phyloP scores from a whole-genome alignment of 2,329 filamentous ascomycete genomes.

The Ascochyta viciae-villosae region DNA sequence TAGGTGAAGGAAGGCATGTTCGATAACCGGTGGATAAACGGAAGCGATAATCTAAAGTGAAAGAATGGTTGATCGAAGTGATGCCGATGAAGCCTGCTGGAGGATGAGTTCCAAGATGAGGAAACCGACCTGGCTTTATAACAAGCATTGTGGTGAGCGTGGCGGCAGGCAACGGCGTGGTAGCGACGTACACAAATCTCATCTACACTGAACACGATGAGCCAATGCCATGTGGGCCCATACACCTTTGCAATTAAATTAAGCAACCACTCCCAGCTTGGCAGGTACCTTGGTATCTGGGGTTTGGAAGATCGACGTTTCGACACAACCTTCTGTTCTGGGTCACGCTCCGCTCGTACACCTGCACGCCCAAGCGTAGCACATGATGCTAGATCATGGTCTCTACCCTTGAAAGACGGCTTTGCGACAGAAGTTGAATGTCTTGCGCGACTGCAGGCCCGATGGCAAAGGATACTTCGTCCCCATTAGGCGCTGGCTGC shows the following conservation, averaged over 20 bases:
- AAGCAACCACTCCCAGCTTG: conserved; percentile 39
- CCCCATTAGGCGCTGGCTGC: conserved; percentile 8
- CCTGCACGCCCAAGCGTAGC: conserved; percentile 5
- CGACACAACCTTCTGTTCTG: conserved; percentile 38
- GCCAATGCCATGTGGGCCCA: conserved; percentile 21
- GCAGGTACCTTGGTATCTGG: conserved; percentile 36
- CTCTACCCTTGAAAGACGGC: conserved; percentile 4
- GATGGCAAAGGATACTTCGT: conserved; percentile 2
- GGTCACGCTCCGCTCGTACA: conserved; percentile 26
- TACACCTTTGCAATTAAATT: conserved; percentile 37
- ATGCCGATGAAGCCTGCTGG: conserved; percentile 24
- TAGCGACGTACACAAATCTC: conserved; percentile 18
- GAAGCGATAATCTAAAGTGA: conserved; percentile 20
- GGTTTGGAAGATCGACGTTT: conserved; percentile 23
- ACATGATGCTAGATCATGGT: conserved; percentile 14
- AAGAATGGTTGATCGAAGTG: conserved; percentile 20
- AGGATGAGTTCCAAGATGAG: conserved; percentile 27
- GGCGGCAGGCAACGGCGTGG: conserved; percentile 16
- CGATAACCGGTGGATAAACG: conserved; percentile 13
- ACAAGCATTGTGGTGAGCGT: conserved; percentile 23
- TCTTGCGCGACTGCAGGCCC: conserved; percentile 20
- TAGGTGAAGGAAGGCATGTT: conserved; percentile 45
- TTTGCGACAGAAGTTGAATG: conserved; percentile 14
- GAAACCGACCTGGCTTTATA: conserved; percentile 39
- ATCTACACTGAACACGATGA: conserved; percentile 15